A percentile compares a stretch with the other conserved stretches of the same genome.
phyloP scores from a whole-genome alignment of 345 rosid genomes.

The Aurinia saxatilis region DNA sequence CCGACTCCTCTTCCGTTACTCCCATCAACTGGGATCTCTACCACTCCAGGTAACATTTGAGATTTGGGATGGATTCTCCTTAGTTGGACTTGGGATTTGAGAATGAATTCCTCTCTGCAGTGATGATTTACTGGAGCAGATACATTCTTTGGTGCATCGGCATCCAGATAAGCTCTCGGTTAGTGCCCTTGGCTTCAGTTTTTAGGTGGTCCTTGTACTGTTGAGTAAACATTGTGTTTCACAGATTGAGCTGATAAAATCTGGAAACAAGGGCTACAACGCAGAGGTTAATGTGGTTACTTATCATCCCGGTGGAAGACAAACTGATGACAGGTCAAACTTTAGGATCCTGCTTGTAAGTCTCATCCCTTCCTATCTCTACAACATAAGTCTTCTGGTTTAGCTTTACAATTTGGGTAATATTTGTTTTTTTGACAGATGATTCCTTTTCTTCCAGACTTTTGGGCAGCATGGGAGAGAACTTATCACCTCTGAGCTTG shows the following conservation, averaged over 20 bases:
- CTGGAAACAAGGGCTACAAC: slow-evolving; percentile 62
- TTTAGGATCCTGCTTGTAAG: slow-evolving; percentile 95
- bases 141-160: slow-evolving; percentile 54
- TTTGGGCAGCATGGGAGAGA: slow-evolving; percentile 99
- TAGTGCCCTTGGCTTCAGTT: slow-evolving; percentile 7
- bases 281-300: slow-evolving; percentile 69
- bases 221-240: neutral
- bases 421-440: slow-evolving; percentile 86
- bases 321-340: slow-evolving; percentile 49
- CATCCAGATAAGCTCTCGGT: slow-evolving; percentile 73
- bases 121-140: slow-evolving; percentile 54
- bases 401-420: slow-evolving; percentile 40
- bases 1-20: slow-evolving; percentile 31
- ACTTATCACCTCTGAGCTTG: slow-evolving; percentile 88
- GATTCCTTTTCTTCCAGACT: slow-evolving; percentile 99
- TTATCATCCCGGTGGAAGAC: slow-evolving; percentile 39
- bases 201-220: neutral
- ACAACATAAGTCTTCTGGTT: neutral
- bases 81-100: too few species aligned
- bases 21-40: slow-evolving; percentile 81
- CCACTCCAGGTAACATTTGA: slow-evolving; percentile 50
- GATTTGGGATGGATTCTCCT: too few species aligned
- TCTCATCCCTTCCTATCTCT: slow-evolving; percentile 14
- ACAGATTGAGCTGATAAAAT: slow-evolving; percentile 55
- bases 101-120: slow-evolving; percentile 27